Base-by-base conservation (phyloP, 2,329 filamentous ascomycete genomes). In the Ceratocystis harringtonii region DNA sequence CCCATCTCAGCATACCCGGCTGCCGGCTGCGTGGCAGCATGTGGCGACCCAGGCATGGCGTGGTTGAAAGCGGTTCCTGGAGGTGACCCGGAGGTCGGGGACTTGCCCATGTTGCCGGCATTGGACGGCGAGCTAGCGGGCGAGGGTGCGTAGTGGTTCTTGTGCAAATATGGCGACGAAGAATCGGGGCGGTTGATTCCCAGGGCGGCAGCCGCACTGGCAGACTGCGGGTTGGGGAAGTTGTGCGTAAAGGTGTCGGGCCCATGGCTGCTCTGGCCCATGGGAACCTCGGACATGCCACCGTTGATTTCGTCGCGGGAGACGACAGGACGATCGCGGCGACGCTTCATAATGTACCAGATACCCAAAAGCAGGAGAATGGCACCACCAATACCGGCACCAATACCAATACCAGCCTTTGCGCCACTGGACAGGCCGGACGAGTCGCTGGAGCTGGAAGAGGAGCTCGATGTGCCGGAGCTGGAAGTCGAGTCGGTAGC, bases 351-450 rank as follows among this genome's bases (percentile, higher is more conserved):
- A 57, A 69, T 64, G 60, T 68, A 68, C 66, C 68, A 71, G 63
- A 65, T 63, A 44, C 30, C 44, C 41, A 69, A 55, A 45, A 62
- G 44, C n/a, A 68, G 60, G 22, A 75, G n/a, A 44, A 71, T 68
- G 8, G 77, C 71, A 22, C 70, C 76, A 63, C 68, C 76, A 25
- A 76, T 70, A 68, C 73, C 76, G 19, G 71, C 74, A 62, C 75
- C 77, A 25, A 73, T 74, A 64, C 77, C 77, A 45, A 78, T 78
- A 64, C 77, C 77, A 55, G 75, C 75, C 73, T 78, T 77, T 68
- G 76, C 77, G 32, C 76, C 77, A 5, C 73, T 76, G 1, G 74
- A 75, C 8, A 78, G 72, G 3, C 76, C 75, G 8, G 70, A 65
- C 65, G 68, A 67, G 66, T 19, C 68, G 66, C 55, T 61, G 19